Evolutionary conservation across 176 grass and related monocot species (phyloP).

Genomic region (Hordeum marinum): DNA sequence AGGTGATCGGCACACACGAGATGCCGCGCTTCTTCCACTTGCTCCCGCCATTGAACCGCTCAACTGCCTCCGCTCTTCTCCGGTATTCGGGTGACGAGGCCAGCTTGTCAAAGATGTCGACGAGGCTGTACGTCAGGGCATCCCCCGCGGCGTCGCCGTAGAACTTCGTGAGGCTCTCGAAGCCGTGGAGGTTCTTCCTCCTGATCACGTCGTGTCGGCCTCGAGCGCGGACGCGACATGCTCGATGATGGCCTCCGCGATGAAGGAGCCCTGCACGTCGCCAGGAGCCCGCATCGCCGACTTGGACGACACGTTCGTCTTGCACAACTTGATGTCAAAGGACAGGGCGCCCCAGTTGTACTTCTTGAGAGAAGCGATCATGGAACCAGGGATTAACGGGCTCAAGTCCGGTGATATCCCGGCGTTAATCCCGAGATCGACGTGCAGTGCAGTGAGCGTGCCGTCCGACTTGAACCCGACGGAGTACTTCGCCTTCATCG

Average conservation of each 20-base stretch:
- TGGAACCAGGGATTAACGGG: neutral
- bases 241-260: slow-evolving; percentile 85
- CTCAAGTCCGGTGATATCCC: slow-evolving; percentile 57
- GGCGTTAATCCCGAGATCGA: slow-evolving; percentile 52
- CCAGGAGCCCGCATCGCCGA: slow-evolving; percentile 63
- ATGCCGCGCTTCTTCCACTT: slow-evolving; percentile 87
- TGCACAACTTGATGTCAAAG: slow-evolving; percentile 67
- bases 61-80: slow-evolving; percentile 12
- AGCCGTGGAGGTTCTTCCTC: slow-evolving; percentile 73
- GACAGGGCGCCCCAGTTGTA: slow-evolving; percentile 80
- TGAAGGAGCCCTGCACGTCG: slow-evolving; percentile 76
- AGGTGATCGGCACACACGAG: slow-evolving; percentile 68
- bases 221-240: slow-evolving; percentile 61
- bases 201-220: slow-evolving; percentile 44
- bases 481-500: slow-evolving; percentile 65
- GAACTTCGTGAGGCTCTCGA: slow-evolving; percentile 52
- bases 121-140: slow-evolving; percentile 57
- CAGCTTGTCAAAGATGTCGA: slow-evolving; percentile 61
- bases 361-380: slow-evolving; percentile 56
- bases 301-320: slow-evolving; percentile 73
- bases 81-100: slow-evolving; percentile 55
- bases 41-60: slow-evolving; percentile 51
- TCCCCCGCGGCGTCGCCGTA: slow-evolving; percentile 38
- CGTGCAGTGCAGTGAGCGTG: slow-evolving; percentile 57
- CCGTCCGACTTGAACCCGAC: slow-evolving; percentile 86